These are phyloP conservation scores for Myotisia sp. DNA, from an alignment of 2,329 filamentous ascomycete species.

Conservation along the genomic window DNA sequence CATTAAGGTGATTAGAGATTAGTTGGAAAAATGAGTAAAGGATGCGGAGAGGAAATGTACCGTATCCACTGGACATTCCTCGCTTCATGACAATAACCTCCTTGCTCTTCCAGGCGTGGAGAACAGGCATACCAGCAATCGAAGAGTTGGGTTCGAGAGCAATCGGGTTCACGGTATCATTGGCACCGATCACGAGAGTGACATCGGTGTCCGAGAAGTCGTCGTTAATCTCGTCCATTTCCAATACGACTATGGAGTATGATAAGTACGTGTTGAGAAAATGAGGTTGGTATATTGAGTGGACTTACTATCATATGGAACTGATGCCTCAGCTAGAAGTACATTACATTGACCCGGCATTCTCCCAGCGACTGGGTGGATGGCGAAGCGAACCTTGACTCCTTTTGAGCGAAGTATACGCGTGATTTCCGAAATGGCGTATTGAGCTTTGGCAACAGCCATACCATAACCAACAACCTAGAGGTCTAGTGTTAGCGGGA, in stretches of 20 bases:
- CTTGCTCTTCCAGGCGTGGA: conserved; percentile 90
- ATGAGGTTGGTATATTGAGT: not conserved
- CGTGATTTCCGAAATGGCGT: conserved; percentile 74
- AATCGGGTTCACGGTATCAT: conserved; percentile 86
- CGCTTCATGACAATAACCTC: conserved; percentile 89
- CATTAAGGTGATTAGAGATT: not conserved
- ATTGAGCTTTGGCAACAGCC: conserved; percentile 88
- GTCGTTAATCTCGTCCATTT: conserved; percentile 95
- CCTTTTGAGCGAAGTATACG: conserved; percentile 57
- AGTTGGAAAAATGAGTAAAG: not conserved
- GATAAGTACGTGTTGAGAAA: not conserved
- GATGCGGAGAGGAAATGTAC: conserved; percentile 31
- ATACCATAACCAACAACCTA: conserved; percentile 74
- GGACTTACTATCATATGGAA: conserved; percentile 61
- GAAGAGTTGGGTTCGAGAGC: conserved; percentile 68
- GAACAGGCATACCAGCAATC: conserved; percentile 83
- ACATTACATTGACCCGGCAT: conserved; percentile 95
- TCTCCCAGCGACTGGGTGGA: conserved; percentile 76
- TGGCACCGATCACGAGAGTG: conserved; percentile 78
- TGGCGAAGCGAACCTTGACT: conserved; percentile 73
- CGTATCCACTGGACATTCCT: conserved; percentile 76
- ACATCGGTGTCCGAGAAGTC: conserved; percentile 77
- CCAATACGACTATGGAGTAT: conserved; percentile 48
- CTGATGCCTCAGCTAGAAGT: conserved; percentile 70
- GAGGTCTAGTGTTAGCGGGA: too few species aligned